Evolutionary conservation across 768 basidiomycete genomes (phyloP).

Genomic region (Boletus huronensis): DNA sequence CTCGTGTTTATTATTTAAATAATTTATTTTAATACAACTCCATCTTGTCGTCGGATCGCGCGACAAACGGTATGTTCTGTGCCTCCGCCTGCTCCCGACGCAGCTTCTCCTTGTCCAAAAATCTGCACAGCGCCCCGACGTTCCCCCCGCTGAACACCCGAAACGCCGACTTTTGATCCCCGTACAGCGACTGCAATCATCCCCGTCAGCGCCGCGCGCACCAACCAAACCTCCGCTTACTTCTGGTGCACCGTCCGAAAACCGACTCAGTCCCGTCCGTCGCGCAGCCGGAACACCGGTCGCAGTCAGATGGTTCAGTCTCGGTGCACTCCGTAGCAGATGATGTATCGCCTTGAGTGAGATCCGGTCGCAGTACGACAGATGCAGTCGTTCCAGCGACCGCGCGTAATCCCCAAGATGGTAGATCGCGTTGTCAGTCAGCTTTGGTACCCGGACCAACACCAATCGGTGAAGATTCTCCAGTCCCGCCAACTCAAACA

Average conservation of each 20-base stretch:
- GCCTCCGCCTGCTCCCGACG: slow-evolving; percentile 57
- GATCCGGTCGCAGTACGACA: slow-evolving; percentile 83
- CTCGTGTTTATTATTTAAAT: not conserved
- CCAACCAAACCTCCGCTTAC: slow-evolving; percentile 36
- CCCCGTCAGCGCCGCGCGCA: slow-evolving; percentile 1
- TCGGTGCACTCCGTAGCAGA: slow-evolving; percentile 55
- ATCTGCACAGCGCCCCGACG: slow-evolving; percentile 56
- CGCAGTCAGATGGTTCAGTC: slow-evolving; percentile 70
- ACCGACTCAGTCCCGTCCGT: slow-evolving; percentile 65
- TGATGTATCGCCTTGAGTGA: slow-evolving; percentile 73
- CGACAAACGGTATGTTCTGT: slow-evolving; percentile 54
- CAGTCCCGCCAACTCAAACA: slow-evolving; percentile 74
- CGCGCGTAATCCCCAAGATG: slow-evolving; percentile 70
- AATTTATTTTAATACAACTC: slow-evolving; percentile 51
- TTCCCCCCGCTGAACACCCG: slow-evolving; percentile 77
- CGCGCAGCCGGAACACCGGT: slow-evolving; percentile 78
- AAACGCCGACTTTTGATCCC: slow-evolving; percentile 65
- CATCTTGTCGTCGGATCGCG: slow-evolving; percentile 61
- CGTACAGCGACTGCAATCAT: slow-evolving; percentile 52
- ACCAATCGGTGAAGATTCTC: slow-evolving; percentile 71
- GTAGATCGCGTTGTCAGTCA: slow-evolving; percentile 83
- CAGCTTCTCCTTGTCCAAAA: slow-evolving; percentile 67
- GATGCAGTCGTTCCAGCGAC: slow-evolving; percentile 73
- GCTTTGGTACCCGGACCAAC: slow-evolving; percentile 72
- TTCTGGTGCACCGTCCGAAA: slow-evolving; percentile 68